These are phyloP conservation scores for Sarocladium oryzae DNA, from an alignment of 2,329 filamentous ascomycete genomes.

Conservation along the genomic window DNA sequence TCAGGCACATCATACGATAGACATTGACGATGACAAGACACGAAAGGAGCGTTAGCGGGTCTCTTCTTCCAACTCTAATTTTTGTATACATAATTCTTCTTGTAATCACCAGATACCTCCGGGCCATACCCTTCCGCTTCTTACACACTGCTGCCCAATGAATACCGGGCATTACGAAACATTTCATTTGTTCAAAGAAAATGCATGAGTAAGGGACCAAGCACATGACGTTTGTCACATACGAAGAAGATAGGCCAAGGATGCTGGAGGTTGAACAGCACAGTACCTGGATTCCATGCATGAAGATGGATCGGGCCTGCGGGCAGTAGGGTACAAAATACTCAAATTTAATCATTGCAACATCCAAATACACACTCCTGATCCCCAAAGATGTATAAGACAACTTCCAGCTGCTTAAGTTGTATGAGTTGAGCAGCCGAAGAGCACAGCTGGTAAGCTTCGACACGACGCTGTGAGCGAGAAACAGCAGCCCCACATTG, in stretches of 20 bases:
- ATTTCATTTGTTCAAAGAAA: background rate
- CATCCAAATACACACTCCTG: no score
- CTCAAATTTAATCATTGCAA: no score
- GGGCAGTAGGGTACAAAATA: no score
- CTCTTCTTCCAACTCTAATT: background rate
- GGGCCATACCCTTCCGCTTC: background rate
- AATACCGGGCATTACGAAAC: background rate
- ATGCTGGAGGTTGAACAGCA: background rate
- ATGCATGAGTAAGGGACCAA: background rate
- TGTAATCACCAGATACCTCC: conserved; percentile 4
- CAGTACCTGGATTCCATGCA: no score
- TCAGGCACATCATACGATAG: conserved; percentile 2
- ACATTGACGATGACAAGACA: conserved; percentile 11
- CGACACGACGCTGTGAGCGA: background rate
- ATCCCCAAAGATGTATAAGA: no score
- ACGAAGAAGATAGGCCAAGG: background rate
- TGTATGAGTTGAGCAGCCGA: no score
- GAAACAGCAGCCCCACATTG: background rate
- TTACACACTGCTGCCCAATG: background rate
- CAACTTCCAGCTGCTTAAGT: no score
- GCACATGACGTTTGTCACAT: background rate
- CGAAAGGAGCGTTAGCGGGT: background rate
- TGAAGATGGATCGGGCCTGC: no score
- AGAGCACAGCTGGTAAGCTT: no score
- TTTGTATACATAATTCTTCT: background rate